Conservation (phyloP, 2,329 filamentous ascomycete species). For the Fusarium xyrophilum region DNA sequence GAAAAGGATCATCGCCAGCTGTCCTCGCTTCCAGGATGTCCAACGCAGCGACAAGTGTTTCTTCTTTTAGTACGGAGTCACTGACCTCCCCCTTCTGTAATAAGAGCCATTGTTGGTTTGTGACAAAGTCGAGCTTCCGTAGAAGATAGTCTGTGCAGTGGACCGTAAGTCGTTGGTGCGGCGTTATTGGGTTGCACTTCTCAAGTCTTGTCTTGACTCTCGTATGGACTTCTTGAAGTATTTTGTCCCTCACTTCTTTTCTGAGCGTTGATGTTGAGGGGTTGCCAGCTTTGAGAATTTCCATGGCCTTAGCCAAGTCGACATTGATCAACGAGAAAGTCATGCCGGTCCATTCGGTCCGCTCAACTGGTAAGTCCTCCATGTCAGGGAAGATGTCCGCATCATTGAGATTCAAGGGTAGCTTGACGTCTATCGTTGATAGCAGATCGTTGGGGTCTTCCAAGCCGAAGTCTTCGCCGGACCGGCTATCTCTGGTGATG, state of each 20-base stretch:
- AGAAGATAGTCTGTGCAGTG: neutral
- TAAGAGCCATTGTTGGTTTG: neutral
- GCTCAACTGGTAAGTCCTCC: neutral
- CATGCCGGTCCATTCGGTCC: neutral
- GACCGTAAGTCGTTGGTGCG: neutral
- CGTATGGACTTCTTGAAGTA: neutral
- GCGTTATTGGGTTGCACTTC: neutral
- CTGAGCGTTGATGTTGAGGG: rapidly evolving
- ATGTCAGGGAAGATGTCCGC: neutral
- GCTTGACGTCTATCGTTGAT: neutral
- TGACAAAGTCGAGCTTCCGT: neutral
- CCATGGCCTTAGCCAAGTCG: neutral
- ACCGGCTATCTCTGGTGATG: neutral
- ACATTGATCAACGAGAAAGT: neutral
- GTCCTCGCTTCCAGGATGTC: neutral
- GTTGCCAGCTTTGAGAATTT: neutral
- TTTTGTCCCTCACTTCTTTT: neutral
- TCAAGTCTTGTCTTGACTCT: neutral
- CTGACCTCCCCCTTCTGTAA: neutral
- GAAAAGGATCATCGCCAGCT: neutral
- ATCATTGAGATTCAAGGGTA: neutral
- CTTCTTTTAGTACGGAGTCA: neutral
- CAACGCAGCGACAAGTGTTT: neutral
- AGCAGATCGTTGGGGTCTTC: neutral
- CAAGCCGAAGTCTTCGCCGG: conserved; percentile 3